Evolutionary conservation across 257 asterid genomes (phyloP).

Genomic region (Nicotiana tabacum): DNA sequence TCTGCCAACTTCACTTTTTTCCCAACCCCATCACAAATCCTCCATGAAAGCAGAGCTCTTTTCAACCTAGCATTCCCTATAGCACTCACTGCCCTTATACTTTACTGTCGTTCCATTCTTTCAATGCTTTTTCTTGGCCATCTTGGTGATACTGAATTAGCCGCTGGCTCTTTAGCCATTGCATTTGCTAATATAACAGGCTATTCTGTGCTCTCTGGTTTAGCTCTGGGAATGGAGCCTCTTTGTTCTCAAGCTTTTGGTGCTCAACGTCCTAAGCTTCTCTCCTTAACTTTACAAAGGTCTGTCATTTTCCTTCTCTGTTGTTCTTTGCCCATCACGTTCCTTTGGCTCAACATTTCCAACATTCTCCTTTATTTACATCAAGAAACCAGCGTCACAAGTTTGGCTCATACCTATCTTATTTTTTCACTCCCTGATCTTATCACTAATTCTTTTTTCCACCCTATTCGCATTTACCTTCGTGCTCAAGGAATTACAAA

Average conservation of each 20-base stretch:
- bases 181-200: conserved; percentile 79
- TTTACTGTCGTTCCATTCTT: conserved; percentile 59
- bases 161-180: conserved; percentile 72
- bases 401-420: conserved; percentile 57
- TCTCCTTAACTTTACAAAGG: conserved; percentile 61
- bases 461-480: conserved; percentile 81
- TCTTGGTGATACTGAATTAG: conserved; percentile 60
- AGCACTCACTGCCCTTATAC: conserved; percentile 61
- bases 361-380: conserved; percentile 47
- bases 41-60: conserved; percentile 45
- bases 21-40: conserved; percentile 28
- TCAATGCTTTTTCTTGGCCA: conserved; percentile 75
- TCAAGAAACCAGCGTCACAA: conserved; percentile 60
- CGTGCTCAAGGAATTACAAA: conserved; percentile 84
- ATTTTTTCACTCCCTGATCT: conserved; percentile 70
- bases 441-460: conserved; percentile 55
- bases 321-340: conserved; percentile 52
- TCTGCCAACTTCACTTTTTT: conserved; percentile 6
- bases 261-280: conserved; percentile 52
- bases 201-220: conserved; percentile 59
- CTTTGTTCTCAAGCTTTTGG: conserved; percentile 83
- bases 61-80: conserved; percentile 57
- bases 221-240: conserved; percentile 84
- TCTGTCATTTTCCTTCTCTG: conserved; percentile 51
- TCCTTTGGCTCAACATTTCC: conserved; percentile 67